Conservation (phyloP, 2,329 filamentous ascomycete genomes). For the Fusarium bulbicola region DNA sequence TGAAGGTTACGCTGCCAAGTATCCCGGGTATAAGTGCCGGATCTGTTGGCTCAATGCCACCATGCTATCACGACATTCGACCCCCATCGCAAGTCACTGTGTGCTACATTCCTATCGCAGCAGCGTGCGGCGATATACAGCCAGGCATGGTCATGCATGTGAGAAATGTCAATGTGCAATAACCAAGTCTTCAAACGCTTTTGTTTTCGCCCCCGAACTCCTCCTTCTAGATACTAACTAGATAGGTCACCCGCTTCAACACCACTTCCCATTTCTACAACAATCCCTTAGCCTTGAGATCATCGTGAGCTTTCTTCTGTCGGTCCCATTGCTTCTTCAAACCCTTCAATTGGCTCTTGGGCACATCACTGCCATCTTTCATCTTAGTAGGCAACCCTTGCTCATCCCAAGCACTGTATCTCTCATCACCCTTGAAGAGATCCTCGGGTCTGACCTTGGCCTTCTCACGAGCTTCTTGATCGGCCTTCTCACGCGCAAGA, state of each 20-base stretch:
- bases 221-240: slow-evolving; percentile 28
- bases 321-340: slow-evolving; percentile 88
- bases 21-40: background rate
- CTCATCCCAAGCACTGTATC: slow-evolving; percentile 81
- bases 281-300: slow-evolving; percentile 52
- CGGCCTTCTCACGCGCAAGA: slow-evolving; percentile 59
- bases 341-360: slow-evolving; percentile 83
- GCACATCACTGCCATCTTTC: slow-evolving; percentile 79
- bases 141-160: background rate
- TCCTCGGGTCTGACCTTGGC: slow-evolving; percentile 64
- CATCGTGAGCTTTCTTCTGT: slow-evolving; percentile 86
- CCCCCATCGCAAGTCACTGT: background rate
- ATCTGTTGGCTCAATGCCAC: background rate
- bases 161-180: background rate
- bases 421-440: slow-evolving; percentile 65
- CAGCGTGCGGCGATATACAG: background rate
- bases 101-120: background rate
- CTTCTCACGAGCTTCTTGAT: slow-evolving; percentile 65
- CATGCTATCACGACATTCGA: slow-evolving; percentile 13
- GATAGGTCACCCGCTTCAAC: slow-evolving; percentile 1
- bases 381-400: slow-evolving; percentile 83
- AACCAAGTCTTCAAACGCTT: slow-evolving; percentile 12
- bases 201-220: slow-evolving; percentile 13
- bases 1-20: background rate
- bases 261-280: slow-evolving; percentile 31